Conservation (phyloP, 169 alveolate genomes). For the Fabrea salina region DNA sequence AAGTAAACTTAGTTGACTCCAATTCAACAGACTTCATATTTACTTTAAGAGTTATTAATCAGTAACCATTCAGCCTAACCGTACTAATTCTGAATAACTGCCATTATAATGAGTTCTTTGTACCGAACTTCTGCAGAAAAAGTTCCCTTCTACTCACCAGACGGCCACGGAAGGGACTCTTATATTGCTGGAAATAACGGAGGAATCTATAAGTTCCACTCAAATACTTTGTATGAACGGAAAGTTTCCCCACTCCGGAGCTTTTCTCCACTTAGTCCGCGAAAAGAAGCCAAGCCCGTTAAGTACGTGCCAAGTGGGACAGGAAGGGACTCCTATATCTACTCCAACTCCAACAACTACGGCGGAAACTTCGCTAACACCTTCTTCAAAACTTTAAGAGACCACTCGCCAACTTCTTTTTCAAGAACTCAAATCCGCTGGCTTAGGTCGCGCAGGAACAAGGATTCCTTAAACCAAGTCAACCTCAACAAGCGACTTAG, state of each 20-base stretch:
- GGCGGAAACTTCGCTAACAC: conserved; percentile 34
- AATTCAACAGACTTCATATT: too few species aligned
- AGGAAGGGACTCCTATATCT: conserved; percentile 35
- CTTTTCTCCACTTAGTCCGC: conserved; percentile 4
- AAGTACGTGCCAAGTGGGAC: conserved; percentile 29
- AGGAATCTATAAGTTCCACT: background rate
- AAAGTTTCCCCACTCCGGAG: background rate
- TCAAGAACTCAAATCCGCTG: background rate
- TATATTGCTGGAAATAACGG: conserved; percentile 27
- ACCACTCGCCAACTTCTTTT: background rate
- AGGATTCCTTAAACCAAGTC: background rate
- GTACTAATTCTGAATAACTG: too few species aligned
- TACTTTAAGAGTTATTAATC: too few species aligned
- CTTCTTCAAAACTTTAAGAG: conserved; percentile 2
- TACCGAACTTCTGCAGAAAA: conserved; percentile 1
- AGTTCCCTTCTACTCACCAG: conserved; percentile 18
- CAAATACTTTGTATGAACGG: background rate
- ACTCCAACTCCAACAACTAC: conserved; percentile 12
- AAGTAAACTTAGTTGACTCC: too few species aligned
- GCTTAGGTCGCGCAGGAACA: background rate
- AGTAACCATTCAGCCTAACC: too few species aligned
- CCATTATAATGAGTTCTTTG: conserved; percentile 7
- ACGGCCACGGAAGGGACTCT: conserved; percentile 30
- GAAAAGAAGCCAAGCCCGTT: conserved; percentile 20
- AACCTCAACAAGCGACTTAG: background rate